Evolutionary conservation across 2,329 filamentous ascomycete species (phyloP).

Genomic region (Xylaria sp.): DNA sequence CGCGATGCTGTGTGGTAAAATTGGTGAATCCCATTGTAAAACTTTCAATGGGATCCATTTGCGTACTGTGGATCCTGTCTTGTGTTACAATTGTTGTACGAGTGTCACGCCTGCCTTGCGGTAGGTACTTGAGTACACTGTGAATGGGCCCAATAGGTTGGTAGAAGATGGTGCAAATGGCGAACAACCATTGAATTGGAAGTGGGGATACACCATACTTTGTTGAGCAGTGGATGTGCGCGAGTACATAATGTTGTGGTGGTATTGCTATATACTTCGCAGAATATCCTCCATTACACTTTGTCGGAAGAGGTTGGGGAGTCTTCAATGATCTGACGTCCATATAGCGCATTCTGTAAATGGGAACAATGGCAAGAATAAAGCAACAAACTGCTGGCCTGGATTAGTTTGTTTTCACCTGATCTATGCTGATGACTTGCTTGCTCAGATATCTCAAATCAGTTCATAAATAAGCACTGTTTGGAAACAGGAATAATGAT

Average conservation of each 20-base stretch:
- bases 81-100: neutral
- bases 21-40: neutral
- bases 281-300: too few species aligned
- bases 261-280: neutral
- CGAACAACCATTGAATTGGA: neutral
- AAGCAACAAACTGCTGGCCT: too few species aligned
- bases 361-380: too few species aligned
- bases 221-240: neutral
- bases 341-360: neutral
- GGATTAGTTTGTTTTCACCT: too few species aligned
- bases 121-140: neutral
- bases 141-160: neutral
- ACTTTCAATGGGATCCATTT: neutral
- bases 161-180: neutral
- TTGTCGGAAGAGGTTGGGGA: too few species aligned
- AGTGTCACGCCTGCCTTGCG: neutral
- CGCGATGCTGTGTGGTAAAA: neutral
- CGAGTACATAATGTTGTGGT: neutral
- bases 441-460: too few species aligned
- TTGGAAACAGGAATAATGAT: too few species aligned
- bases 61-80: neutral
- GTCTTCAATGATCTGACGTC: too few species aligned
- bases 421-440: too few species aligned
- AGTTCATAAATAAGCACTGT: too few species aligned
- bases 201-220: neutral